Evolutionary conservation across 108 stramenopile genomes (phyloP), one percentile per base, ranked within the genome.

Genomic region (Skeletonema marinoi): DNA sequence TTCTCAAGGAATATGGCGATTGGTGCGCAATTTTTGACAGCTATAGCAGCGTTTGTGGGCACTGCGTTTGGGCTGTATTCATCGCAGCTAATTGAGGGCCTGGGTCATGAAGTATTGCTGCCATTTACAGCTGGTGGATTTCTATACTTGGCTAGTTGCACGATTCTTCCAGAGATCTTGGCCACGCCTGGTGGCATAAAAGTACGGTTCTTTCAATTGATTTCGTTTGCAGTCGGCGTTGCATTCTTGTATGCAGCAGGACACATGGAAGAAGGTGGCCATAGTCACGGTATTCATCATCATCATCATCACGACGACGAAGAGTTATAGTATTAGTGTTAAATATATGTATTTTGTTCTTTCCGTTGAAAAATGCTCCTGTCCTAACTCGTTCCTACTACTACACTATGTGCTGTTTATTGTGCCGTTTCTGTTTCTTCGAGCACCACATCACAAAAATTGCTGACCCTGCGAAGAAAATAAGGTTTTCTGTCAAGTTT

Each of bases 91-190:
- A 66, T 86, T 33, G 70, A 85, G 35, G 70, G 83, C 29, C 60
- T 86, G 61, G 83, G 65, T 29, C 70, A 73, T 60, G 88, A 89
- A 54, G 36, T 78, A 5, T 74, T 95, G 61, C 46, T 93, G 12
- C 85, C 85, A 39, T 84, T 94, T 32, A 93, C 92, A 7, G 87
- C 92, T 3, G 96, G 96, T 54, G 96, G 96, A 0, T 95, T 97
- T 81, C 69, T 95, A n/a, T 97, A 97, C 60, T 65, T 97, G 19
- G 90, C 94, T 10, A 80, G 92, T 12, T 78, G 81, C 25, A 87
- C 87, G 13, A 91, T 97, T 31, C 68, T 95, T 19, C 93, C 96
- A 6, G 89, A 93, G 51, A 65, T 95, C 30, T 74, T 95, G 32
- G 86, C 89, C 59, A 84, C 88, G 51, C 60, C 67, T 32, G 70